Evolutionary conservation across 257 asterid species (phyloP), one percentile per base, ranked within the genome.

Genomic region (Nemophila menziesii): DNA sequence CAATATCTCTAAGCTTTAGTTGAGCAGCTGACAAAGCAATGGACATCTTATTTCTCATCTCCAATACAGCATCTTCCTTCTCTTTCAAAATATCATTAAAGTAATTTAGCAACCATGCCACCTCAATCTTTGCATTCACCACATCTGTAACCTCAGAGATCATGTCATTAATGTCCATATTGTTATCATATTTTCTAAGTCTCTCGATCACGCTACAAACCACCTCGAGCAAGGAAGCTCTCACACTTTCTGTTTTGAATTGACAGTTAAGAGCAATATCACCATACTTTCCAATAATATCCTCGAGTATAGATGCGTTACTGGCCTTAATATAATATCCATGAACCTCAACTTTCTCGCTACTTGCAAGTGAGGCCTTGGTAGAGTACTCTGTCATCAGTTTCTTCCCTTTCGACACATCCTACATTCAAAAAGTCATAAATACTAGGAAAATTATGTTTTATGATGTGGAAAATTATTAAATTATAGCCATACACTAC

Each of bases 181-280:
- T 22, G 44, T 29, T 0, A 21, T 46, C 68, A 39, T 44, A 11
- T 39, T 26, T 19, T 24, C 40, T 60, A 34, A 66, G 62, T 43
- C 29, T 45, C 46, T 40, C 60, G 23, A 70, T 64, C 34, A 66
- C 51, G 13, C 42, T 46, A 40, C 63, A 43, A 20, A 65, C 39
- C 16, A 62, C 59, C 37, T 66, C 74, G 19, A 71, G 71, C 15
- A 71, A 33, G 43, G 74, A 62, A 24, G 74, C 68, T 41, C 57
- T 42, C 11, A 63, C 55, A 0, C 51, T 43, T 16, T 46, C 23
- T 5, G 78, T 62, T 23, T 52, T 66, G 60, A 45, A 66, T 41
- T 21, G 33, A 44, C 74, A 71, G 20, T 46, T 56, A 26, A 54
- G 49, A 8, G 69, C 22, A 26, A 70, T 66, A 23, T 70, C 78